These are phyloP conservation scores for Ricinus communis DNA, from an alignment of 345 rosid species.

Conservation along the genomic window DNA sequence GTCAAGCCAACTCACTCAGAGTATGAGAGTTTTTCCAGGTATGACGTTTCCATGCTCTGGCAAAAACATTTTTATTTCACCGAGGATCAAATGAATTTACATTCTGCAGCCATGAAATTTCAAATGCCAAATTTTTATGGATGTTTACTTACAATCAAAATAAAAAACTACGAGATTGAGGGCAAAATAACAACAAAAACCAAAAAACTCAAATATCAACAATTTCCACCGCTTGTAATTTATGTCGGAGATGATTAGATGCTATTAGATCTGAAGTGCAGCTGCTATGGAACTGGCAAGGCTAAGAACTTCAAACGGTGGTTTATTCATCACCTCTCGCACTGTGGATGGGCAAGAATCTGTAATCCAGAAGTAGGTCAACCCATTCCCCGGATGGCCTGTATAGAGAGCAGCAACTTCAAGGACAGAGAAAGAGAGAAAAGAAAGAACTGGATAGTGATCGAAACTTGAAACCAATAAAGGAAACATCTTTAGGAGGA, in stretches of 20 bases:
- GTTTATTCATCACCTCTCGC: slow-evolving; percentile 61
- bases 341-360: slow-evolving; percentile 88
- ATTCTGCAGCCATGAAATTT: too few species aligned
- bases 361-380: slow-evolving; percentile 92
- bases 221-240: neutral
- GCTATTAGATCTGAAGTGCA: slow-evolving; percentile 62
- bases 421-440: neutral
- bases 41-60: too few species aligned
- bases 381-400: slow-evolving; percentile 71
- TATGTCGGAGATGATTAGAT: neutral
- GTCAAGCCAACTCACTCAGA: too few species aligned
- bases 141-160: too few species aligned
- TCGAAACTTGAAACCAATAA: too few species aligned
- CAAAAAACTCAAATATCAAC: neutral
- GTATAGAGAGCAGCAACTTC: slow-evolving; percentile 10
- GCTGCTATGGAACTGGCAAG: slow-evolving; percentile 83
- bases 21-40: too few species aligned
- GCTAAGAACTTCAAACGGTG: slow-evolving; percentile 89
- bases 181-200: too few species aligned
- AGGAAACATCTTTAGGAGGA: too few species aligned
- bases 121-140: too few species aligned
- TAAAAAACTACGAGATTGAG: neutral
- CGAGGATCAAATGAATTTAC: neutral
- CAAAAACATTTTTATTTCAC: too few species aligned
- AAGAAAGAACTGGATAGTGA: too few species aligned